These are phyloP conservation scores for Sporothrix luriei DNA, from an alignment of 2,329 filamentous ascomycete species.

Conservation along the genomic window DNA sequence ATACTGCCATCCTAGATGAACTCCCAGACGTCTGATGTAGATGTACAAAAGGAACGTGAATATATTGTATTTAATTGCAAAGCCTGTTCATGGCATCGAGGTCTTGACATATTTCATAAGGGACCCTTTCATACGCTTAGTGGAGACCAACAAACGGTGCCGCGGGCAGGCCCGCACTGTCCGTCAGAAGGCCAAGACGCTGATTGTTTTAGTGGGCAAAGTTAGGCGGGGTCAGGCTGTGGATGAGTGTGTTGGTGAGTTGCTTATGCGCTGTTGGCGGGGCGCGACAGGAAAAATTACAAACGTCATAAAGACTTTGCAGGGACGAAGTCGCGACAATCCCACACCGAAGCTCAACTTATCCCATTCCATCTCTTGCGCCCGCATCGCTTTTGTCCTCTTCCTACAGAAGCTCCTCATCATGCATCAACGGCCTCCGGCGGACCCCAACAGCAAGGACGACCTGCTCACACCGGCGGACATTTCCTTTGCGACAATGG, in stretches of 20 bases:
- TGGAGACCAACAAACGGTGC: conserved; percentile 8
- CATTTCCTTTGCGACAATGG: background rate
- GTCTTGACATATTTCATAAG: background rate
- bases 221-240: conserved; percentile 13
- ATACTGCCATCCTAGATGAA: too few species aligned
- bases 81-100: background rate
- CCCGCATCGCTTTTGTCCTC: background rate
- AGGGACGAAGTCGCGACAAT: background rate
- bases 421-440: conserved; percentile 36
- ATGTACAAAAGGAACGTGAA: too few species aligned
- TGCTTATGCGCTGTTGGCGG: background rate
- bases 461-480: conserved; percentile 26
- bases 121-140: background rate
- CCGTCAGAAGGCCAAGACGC: background rate
- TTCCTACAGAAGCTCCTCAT: background rate
- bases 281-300: conserved; percentile 12
- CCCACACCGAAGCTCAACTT: background rate
- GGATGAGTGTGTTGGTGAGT: background rate
- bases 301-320: background rate
- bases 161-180: conserved; percentile 17
- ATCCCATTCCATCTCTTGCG: background rate
- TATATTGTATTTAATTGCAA: background rate
- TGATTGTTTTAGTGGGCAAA: background rate
- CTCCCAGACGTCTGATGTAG: too few species aligned
- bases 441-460: conserved; percentile 32